These are phyloP conservation scores for Przewalskia tangutica DNA, from an alignment of 257 asterid genomes.

Conservation along the genomic window DNA sequence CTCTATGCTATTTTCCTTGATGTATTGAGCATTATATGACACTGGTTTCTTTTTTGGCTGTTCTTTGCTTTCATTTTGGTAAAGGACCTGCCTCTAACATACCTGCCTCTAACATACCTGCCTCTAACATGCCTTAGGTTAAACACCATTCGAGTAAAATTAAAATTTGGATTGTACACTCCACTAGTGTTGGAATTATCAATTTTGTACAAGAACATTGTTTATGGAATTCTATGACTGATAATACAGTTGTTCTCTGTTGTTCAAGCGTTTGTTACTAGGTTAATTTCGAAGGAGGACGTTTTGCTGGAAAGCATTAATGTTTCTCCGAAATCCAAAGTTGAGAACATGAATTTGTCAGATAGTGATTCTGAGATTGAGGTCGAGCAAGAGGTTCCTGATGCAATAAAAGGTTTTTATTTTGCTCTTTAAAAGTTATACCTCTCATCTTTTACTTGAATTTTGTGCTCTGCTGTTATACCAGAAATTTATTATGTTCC, in stretches of 20 bases:
- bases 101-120: too few relatives aligned
- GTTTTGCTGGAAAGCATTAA: conserved; percentile 33
- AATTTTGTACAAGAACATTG: not conserved
- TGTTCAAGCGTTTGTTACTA: conserved; percentile 62
- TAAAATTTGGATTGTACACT: not conserved
- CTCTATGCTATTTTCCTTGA: not conserved
- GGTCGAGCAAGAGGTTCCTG: conserved; percentile 25
- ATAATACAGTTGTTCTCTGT: not conserved
- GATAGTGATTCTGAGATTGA: conserved; percentile 37
- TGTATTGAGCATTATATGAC: not conserved
- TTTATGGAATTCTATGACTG: not conserved
- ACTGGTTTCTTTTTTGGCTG: not conserved
- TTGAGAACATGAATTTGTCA: conserved; percentile 28
- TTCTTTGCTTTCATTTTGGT: not conserved
- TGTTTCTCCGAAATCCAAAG: conserved; percentile 56
- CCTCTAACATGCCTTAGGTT: not conserved
- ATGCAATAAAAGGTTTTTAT: conserved; percentile 5
- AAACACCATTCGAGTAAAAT: not conserved
- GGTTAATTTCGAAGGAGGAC: conserved; percentile 29
- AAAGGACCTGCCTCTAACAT: not conserved
- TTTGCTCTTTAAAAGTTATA: not conserved
- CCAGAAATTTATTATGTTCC: not conserved
- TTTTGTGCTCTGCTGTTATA: not conserved
- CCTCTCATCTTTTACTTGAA: not conserved
- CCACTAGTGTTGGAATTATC: not conserved